These are phyloP conservation scores for Penicillium sp. DNA, from an alignment of 2,329 filamentous ascomycete genomes.

Conservation along the genomic window DNA sequence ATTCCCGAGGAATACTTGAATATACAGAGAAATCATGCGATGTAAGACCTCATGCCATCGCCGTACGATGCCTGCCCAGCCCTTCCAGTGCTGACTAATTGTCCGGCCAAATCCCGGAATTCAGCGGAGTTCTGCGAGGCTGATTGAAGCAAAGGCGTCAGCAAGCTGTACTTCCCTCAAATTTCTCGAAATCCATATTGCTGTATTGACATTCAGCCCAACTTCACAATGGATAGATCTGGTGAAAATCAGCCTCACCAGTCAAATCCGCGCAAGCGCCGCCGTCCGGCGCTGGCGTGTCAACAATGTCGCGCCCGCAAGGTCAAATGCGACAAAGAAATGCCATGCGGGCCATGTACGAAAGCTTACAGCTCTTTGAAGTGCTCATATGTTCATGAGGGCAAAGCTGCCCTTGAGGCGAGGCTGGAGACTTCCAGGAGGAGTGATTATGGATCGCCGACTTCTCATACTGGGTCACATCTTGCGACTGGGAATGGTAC, in stretches of 20 bases:
- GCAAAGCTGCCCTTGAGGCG: conserved; percentile 11
- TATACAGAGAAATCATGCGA: too few relatives aligned
- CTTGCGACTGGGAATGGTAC: not conserved
- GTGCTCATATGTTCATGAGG: conserved; percentile 28
- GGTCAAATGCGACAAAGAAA: conserved; percentile 30
- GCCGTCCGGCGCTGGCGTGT: conserved; percentile 30
- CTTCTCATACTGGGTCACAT: not conserved
- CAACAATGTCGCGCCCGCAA: conserved; percentile 34
- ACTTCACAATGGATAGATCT: not conserved
- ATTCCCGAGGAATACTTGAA: too few relatives aligned
- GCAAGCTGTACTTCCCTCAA: not conserved
- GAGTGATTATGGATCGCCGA: conserved; percentile 3
- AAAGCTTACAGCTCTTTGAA: conserved; percentile 21
- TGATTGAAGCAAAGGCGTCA: not conserved
- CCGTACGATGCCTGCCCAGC: too few relatives aligned
- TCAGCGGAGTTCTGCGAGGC: conserved; percentile 14
- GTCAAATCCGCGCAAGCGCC: conserved; percentile 25
- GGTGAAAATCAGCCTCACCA: not conserved
- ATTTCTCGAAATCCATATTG: not conserved
- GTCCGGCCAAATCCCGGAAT: conserved; percentile 10
- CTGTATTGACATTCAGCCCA: not conserved
- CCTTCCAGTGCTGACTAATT: not conserved
- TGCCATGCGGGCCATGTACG: conserved; percentile 31
- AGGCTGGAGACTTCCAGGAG: not conserved
- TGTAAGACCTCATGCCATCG: too few relatives aligned